Evolutionary conservation across 805 yeast species (phyloP).

Genomic region (Cyberlindnera amylophila): DNA sequence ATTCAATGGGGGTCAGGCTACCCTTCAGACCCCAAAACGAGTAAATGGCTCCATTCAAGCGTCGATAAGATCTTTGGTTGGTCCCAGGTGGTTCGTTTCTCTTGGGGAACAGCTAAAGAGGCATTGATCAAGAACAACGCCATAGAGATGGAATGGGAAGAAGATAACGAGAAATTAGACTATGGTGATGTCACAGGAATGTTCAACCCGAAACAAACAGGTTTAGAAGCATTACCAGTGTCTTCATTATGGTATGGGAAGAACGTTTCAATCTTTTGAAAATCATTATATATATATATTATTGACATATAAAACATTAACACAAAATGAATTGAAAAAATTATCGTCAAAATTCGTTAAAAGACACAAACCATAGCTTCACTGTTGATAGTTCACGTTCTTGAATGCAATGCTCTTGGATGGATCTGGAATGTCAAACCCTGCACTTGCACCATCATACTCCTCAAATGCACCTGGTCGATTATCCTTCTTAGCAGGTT

Average conservation of each 20-base stretch:
- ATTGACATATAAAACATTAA: too few species aligned
- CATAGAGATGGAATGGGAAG: conserved; percentile 57
- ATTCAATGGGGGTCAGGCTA: conserved; percentile 80
- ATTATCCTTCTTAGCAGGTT: neutral
- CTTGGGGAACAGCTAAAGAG: conserved; percentile 93
- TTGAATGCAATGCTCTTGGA: conserved; percentile 24
- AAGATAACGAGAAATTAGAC: conserved; percentile 33
- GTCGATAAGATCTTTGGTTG: conserved; percentile 84
- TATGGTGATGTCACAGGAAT: conserved; percentile 22
- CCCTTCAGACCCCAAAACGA: conserved; percentile 88
- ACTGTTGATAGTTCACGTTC: conserved; percentile 22
- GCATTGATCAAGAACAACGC: conserved; percentile 52
- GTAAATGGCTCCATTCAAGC: conserved; percentile 60
- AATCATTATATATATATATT: too few species aligned
- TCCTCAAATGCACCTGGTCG: neutral
- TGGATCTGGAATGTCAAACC: neutral
- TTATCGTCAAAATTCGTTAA: too few species aligned
- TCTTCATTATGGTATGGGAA: conserved; percentile 29
- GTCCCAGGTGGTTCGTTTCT: conserved; percentile 71
- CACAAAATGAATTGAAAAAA: too few species aligned
- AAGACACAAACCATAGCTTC: too few species aligned
- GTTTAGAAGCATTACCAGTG: conserved; percentile 18
- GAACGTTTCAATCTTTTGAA: conserved; percentile 7
- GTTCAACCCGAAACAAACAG: conserved; percentile 10
- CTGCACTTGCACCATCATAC: neutral